Evolutionary conservation across 2,329 filamentous ascomycete genomes (phyloP).

Genomic region (Magnaporthiopsis incrustans): DNA sequence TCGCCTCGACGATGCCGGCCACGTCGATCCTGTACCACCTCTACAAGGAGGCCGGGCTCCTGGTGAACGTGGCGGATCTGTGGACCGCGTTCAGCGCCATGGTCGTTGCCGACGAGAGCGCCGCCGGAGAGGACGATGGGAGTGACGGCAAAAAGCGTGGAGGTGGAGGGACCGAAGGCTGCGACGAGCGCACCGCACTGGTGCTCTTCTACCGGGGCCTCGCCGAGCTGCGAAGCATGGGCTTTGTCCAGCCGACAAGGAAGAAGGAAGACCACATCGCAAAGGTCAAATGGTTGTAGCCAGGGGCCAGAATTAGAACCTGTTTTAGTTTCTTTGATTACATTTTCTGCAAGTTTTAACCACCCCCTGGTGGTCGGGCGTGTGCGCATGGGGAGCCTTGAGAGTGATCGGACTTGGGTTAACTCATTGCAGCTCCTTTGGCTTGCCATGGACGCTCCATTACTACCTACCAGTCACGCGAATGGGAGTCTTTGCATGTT

Average conservation of each 20-base stretch:
- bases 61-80: constrained; percentile 73
- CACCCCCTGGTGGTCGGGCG: too few species aligned
- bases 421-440: background rate
- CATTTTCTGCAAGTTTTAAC: background rate
- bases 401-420: background rate
- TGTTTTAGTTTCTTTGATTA: background rate
- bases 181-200: constrained; percentile 44
- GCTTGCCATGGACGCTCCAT: background rate
- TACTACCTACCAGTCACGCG: background rate
- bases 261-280: constrained; percentile 90
- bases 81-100: constrained; percentile 69
- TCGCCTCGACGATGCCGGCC: constrained; percentile 56
- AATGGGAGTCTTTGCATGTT: background rate
- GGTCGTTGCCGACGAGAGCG: constrained; percentile 35
- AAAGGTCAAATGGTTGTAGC: constrained; percentile 72
- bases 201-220: constrained; percentile 78
- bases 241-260: constrained; percentile 80
- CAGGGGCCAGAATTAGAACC: background rate
- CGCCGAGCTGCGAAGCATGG: constrained; percentile 77
- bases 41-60: constrained; percentile 66
- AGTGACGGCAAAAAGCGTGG: constrained; percentile 23
- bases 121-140: constrained; percentile 34
- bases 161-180: background rate
- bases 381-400: background rate
- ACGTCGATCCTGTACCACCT: constrained; percentile 71